Conservation (phyloP, 345 rosid genomes). For the Ceriops zippeliana region DNA sequence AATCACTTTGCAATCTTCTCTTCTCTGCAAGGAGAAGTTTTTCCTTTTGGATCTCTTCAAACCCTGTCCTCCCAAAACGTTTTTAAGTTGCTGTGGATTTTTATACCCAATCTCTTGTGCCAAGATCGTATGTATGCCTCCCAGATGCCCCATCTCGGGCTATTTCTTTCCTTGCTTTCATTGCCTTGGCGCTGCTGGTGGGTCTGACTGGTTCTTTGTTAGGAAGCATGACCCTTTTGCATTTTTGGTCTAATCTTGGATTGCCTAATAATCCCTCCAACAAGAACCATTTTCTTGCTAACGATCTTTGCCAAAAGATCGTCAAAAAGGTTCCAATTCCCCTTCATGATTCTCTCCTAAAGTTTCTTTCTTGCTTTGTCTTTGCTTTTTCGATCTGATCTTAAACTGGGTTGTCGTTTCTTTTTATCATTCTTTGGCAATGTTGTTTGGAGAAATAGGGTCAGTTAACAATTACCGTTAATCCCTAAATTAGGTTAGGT, state of each 20-base stretch:
- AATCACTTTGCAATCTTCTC: no score
- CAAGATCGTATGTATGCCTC: constrained; percentile 40
- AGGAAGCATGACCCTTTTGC: constrained; percentile 63
- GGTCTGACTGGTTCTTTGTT: constrained; percentile 73
- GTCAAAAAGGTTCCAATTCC: constrained; percentile 62
- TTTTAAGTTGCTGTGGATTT: no score
- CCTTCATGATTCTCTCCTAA: background rate
- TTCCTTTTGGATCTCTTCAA: no score
- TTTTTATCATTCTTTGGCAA: no score
- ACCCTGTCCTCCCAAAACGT: no score
- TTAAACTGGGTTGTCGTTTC: no score
- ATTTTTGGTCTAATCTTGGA: constrained; percentile 40
- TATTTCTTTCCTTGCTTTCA: constrained; percentile 66
- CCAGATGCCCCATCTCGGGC: constrained; percentile 48
- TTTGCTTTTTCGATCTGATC: background rate
- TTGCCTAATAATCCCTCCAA: constrained; percentile 38
- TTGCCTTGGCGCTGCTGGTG: constrained; percentile 47
- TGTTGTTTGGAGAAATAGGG: no score
- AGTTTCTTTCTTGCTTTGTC: background rate
- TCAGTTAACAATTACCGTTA: no score
- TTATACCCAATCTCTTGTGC: constrained; percentile 56
- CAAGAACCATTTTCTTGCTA: constrained; percentile 47
- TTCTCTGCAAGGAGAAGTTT: no score
- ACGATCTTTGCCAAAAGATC: constrained; percentile 75
- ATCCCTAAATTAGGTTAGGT: no score